Evolutionary conservation across 805 yeast species (phyloP).

Genomic region (Alloascoidea africana): DNA sequence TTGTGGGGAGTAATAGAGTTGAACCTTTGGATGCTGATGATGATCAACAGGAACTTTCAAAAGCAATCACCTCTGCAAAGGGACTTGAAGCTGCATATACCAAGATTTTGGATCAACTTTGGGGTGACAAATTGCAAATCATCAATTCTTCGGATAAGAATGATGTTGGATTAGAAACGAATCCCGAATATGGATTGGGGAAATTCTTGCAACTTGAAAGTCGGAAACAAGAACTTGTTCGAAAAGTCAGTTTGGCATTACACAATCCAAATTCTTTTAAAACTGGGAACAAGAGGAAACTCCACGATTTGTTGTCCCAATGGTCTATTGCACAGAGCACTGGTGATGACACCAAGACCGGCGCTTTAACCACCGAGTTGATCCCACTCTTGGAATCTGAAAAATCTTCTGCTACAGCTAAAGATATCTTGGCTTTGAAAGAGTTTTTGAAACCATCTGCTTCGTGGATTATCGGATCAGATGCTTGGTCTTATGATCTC

Average conservation of each 20-base stretch:
- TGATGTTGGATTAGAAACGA: slow-evolving; percentile 26
- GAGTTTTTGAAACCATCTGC: slow-evolving; percentile 32
- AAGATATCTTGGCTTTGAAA: slow-evolving; percentile 28
- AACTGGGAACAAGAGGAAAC: slow-evolving; percentile 27
- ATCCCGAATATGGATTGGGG: slow-evolving; percentile 88
- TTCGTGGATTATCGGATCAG: slow-evolving; percentile 85
- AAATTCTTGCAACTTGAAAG: slow-evolving; percentile 43
- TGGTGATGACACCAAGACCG: slow-evolving; percentile 20
- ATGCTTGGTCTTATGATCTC: slow-evolving; percentile 87
- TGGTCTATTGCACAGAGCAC: slow-evolving; percentile 45
- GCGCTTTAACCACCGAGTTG: slow-evolving; percentile 8
- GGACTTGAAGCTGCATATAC: slow-evolving; percentile 62
- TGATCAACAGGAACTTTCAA: slow-evolving; percentile 12
- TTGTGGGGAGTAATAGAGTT: slow-evolving; percentile 30
- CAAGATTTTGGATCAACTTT: slow-evolving; percentile 59
- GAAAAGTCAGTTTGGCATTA: slow-evolving; percentile 24
- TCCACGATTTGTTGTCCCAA: slow-evolving; percentile 43
- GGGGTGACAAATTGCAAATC: slow-evolving; percentile 36
- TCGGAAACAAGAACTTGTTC: slow-evolving; percentile 28
- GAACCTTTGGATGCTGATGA: slow-evolving; percentile 9
- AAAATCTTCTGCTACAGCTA: slow-evolving; percentile 21
- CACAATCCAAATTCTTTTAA: slow-evolving; percentile 21
- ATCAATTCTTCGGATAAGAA: slow-evolving; percentile 38
- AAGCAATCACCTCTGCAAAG: slow-evolving; percentile 31
- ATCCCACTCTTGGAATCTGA: slow-evolving; percentile 7